Evolutionary conservation across 2,329 filamentous ascomycete species (phyloP).

Genomic region (Colletotrichum simmondsii): DNA sequence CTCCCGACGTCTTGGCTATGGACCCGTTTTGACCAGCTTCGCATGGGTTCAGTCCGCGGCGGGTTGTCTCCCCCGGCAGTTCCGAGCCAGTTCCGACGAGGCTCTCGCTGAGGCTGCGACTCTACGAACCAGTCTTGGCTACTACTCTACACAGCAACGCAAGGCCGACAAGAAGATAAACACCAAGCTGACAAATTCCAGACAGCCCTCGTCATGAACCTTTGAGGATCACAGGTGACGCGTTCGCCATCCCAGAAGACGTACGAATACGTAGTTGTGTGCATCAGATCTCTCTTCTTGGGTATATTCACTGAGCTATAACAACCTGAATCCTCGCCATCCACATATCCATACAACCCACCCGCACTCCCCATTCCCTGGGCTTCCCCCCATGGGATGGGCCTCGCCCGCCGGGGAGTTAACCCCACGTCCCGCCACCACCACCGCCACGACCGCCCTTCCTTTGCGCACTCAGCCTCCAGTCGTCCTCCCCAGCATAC

Average conservation of each 20-base stretch:
- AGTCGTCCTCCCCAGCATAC: slow-evolving; percentile 92
- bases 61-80: neutral
- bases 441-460: slow-evolving; percentile 86
- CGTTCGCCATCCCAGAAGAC: neutral
- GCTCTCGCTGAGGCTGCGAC: neutral
- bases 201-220: neutral
- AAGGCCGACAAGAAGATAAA: neutral
- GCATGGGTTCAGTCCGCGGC: neutral
- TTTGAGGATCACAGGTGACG: neutral
- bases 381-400: neutral
- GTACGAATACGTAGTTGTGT: neutral
- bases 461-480: slow-evolving; percentile 89
- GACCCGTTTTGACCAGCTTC: neutral
- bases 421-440: slow-evolving; percentile 93
- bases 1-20: neutral
- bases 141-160: neutral
- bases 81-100: neutral
- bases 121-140: neutral
- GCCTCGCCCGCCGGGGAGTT: slow-evolving; percentile 33
- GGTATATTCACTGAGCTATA: slow-evolving; percentile 9
- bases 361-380: no score
- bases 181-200: neutral
- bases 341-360: no score
- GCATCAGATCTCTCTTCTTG: neutral
- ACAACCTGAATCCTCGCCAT: neutral